Evolutionary conservation across 768 basidiomycete genomes (phyloP), one percentile per base, ranked within the genome.

Genomic region (Tylopilus plumbeoviolaceoides): DNA sequence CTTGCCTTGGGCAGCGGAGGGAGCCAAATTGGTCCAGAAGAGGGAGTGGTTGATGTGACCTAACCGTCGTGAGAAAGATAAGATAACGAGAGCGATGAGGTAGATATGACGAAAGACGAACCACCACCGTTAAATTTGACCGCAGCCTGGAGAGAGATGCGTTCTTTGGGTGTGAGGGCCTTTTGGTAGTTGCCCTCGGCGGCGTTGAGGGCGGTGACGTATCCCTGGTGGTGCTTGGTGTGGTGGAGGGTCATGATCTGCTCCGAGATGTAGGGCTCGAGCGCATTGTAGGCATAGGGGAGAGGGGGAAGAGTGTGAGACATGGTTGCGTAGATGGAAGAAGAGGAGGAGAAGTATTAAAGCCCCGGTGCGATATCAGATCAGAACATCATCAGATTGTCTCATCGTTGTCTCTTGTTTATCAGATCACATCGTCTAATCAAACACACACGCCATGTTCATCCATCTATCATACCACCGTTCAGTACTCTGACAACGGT

Each of bases 61-160:
- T 87, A 6, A 39, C 2, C 1, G 18, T 20, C 38, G 41, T 56
- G 45, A 28, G 54, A 40, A 44, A 5, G 41, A 27, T 42, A 30
- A 30, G 30, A 30, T 30, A 30, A 30, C 30, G 30, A 30, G 30
- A 21, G 14, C 23, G 7, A 42, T 42, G 41, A 11, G 41, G 23
- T 42, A n/a, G 38, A 38, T 9, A 38, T 18, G n/a, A 38, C 38
- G 38, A 18, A 38, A 38, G n/a, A 18, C 82, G 64, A 66, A 87
- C 93, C 94, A 73, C 94, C 94, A 57, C 94, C 94, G 71, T 98
- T 97, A 80, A 98, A 98, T 73, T 89, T 93, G 70, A 97, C 77
- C 6, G 93, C 92, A 15, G 89, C 83, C 71, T 94, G 91, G 52
- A 97, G 86, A 21, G 83, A 85, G 63, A 97, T 93, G 59, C 84